Evolutionary conservation across 345 rosid genomes (phyloP).

Genomic region (Acer negundo): DNA sequence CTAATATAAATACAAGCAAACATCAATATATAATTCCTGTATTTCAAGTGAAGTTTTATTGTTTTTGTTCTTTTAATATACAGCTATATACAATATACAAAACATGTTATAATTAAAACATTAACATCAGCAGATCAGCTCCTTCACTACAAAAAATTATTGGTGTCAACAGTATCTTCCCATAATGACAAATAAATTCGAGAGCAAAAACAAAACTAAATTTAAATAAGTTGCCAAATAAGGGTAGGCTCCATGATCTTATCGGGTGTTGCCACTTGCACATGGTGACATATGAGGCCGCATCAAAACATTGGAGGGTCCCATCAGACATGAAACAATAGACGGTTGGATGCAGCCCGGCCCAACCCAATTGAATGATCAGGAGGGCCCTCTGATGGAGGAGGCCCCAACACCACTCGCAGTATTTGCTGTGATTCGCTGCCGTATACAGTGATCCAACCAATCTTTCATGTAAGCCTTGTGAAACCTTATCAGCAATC

Average conservation of each 20-base stretch:
- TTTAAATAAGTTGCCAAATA: neutral
- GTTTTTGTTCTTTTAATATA: no score
- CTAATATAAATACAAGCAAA: no score
- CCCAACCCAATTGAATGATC: neutral
- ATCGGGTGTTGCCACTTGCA: neutral
- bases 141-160: neutral
- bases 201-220: neutral
- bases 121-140: neutral
- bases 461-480: neutral
- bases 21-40: no score
- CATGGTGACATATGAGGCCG: neutral
- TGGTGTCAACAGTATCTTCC: neutral
- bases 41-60: no score
- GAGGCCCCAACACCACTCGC: neutral
- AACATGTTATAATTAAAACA: neutral
- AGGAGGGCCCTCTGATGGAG: neutral
- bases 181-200: neutral
- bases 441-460: constrained; percentile 1
- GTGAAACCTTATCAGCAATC: neutral
- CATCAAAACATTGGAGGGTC: neutral
- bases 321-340: neutral
- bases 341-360: neutral
- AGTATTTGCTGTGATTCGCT: neutral
- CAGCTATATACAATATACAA: neutral
- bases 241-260: neutral